Evolutionary conservation across 805 yeast genomes (phyloP).

Genomic region (Komagataella ulmi): DNA sequence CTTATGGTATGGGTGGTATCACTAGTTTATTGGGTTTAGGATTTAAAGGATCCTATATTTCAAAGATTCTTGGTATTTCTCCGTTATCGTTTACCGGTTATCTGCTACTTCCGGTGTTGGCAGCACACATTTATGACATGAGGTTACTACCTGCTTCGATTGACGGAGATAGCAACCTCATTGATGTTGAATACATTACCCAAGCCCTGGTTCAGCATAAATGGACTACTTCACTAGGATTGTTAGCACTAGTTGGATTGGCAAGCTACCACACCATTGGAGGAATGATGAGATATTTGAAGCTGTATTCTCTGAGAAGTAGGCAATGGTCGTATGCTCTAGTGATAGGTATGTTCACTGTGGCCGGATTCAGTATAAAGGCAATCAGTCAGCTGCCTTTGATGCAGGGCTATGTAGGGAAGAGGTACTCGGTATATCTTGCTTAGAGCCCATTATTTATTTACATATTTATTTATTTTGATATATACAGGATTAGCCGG

Average conservation of each 20-base stretch:
- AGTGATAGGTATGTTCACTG: constrained; percentile 21
- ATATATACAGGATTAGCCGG: constrained; percentile 13
- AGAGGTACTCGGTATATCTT: constrained; percentile 9
- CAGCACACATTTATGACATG: constrained; percentile 32
- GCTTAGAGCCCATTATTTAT: constrained; percentile 1
- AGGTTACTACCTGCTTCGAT: constrained; percentile 36
- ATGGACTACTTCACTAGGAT: constrained; percentile 12
- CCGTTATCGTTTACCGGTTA: constrained; percentile 54
- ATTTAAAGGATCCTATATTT: constrained; percentile 29
- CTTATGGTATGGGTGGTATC: constrained; percentile 52
- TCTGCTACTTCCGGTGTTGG: constrained; percentile 27
- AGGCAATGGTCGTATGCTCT: constrained; percentile 30
- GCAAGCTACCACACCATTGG: constrained; percentile 39
- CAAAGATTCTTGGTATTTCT: constrained; percentile 30
- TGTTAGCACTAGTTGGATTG: constrained; percentile 20
- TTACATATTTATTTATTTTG: not conserved
- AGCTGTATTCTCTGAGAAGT: constrained; percentile 22
- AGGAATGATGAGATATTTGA: constrained; percentile 36
- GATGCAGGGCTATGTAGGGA: constrained; percentile 11
- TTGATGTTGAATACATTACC: constrained; percentile 38
- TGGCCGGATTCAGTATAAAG: constrained; percentile 24
- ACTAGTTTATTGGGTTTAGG: constrained; percentile 44
- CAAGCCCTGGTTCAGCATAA: constrained; percentile 16
- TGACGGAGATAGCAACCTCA: constrained; percentile 52
- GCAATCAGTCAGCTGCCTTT: constrained; percentile 9